A percentile compares a stretch with the other conserved stretches of the same genome.
Evolutionary conservation across 176 grass and related monocot species (phyloP).

Genomic region (sorghum (Sorghum bicolor)): DNA sequence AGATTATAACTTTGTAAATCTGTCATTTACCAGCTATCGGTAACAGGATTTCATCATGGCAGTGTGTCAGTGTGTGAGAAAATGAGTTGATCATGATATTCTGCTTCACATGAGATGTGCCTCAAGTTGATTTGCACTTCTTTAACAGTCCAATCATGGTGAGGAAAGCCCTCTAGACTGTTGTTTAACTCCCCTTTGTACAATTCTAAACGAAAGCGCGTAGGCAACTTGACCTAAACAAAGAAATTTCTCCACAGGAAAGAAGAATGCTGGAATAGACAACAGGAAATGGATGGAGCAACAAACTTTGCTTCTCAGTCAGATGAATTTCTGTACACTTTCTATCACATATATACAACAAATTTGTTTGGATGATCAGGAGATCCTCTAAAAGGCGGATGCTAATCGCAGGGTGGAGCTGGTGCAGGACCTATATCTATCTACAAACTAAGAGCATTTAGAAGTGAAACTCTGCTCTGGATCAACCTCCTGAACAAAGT

Average conservation of each 20-base stretch:
- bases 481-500: too few species aligned
- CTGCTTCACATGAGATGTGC: too few species aligned
- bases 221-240: neutral
- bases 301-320: neutral
- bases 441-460: slow-evolving; percentile 1
- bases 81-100: too few species aligned
- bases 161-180: too few species aligned
- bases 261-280: too few species aligned
- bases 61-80: too few species aligned
- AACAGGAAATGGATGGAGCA: neutral
- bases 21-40: neutral
- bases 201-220: neutral
- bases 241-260: neutral
- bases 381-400: neutral
- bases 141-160: too few species aligned
- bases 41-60: neutral
- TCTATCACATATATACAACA: neutral
- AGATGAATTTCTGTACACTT: neutral
- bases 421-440: neutral
- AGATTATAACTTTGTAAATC: neutral
- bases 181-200: too few species aligned
- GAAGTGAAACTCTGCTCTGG: too few species aligned
- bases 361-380: slow-evolving; percentile 2
- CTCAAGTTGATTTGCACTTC: too few species aligned
- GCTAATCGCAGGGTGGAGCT: neutral